Percentiles rank a stretch among this genome's conserved stretches.
Conservation (phyloP, 495 filamentous ascomycete species). For the Penicillium pulvis region DNA sequence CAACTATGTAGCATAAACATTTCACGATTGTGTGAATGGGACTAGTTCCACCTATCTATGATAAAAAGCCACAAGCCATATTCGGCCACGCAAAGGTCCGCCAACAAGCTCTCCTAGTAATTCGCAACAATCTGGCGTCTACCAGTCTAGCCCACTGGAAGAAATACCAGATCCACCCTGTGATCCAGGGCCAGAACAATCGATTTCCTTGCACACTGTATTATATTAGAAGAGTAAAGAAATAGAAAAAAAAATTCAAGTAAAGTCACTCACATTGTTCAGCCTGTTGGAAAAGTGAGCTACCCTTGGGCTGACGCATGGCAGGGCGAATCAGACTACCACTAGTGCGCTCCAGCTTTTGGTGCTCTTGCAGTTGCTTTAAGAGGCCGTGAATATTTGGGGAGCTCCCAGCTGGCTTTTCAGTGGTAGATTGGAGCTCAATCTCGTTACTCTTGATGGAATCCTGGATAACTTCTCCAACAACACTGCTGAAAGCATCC, state of each 20-base stretch:
- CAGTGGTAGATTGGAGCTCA: constrained; percentile 4
- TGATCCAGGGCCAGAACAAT: constrained; percentile 26
- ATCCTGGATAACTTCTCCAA: neutral
- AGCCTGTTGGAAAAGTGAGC: constrained; percentile 35
- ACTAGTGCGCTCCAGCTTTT: constrained; percentile 29
- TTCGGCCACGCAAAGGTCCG: no score
- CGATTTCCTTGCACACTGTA: constrained; percentile 41
- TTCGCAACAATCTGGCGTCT: no score
- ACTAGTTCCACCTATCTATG: no score
- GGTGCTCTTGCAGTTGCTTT: constrained; percentile 28
- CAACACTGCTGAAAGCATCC: neutral
- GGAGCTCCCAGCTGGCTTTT: neutral
- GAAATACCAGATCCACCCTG: neutral
- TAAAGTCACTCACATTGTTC: constrained; percentile 35
- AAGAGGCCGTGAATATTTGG: constrained; percentile 20
- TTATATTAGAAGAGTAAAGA: no score
- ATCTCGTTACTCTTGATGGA: constrained; percentile 10
- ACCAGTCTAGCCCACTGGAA: no score
- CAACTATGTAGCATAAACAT: no score
- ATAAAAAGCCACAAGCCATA: no score
- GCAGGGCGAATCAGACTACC: constrained; percentile 33
- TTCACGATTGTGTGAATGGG: no score
- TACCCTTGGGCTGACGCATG: constrained; percentile 32
- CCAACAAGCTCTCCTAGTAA: no score
- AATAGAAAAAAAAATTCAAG: no score